A percentile compares a stretch with the other conserved stretches of the same genome.
These are phyloP conservation scores for Scutellaria galericulata DNA, from an alignment of 257 asterid genomes.

Conservation along the genomic window DNA sequence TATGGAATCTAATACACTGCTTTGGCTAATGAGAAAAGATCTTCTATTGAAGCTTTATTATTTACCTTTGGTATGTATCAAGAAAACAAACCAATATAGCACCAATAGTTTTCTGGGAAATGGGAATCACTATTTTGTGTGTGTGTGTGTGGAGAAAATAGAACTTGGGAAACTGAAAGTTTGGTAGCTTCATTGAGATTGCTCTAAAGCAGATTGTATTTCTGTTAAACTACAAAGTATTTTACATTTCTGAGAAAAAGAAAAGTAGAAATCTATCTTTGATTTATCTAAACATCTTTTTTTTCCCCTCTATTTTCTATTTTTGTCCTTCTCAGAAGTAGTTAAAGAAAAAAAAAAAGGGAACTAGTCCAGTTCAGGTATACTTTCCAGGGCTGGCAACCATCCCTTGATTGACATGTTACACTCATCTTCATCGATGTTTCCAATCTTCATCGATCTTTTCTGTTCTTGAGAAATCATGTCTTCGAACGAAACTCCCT, in stretches of 20 bases:
- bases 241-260: conserved; percentile 38
- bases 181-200: conserved; percentile 19
- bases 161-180: conserved; percentile 4
- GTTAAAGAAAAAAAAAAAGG: neutral
- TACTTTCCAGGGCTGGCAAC: conserved; percentile 46
- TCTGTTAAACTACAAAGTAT: conserved; percentile 31
- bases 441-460: conserved; percentile 30
- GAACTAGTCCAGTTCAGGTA: conserved; percentile 49
- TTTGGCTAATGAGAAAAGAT: neutral
- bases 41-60: neutral
- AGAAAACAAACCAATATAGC: neutral
- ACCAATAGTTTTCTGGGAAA: neutral
- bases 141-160: neutral
- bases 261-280: conserved; percentile 29
- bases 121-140: neutral
- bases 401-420: conserved; percentile 18
- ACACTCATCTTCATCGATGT: conserved; percentile 21
- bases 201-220: conserved; percentile 21
- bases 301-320: neutral
- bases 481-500: conserved; percentile 53
- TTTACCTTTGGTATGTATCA: neutral
- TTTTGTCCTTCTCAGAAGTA: conserved; percentile 9
- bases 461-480: conserved; percentile 44
- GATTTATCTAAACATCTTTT: conserved; percentile 11
- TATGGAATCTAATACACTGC: neutral